phyloP scores from a whole-genome alignment of 192 early-diverging fungal species.

The Entomortierella beljakovae region DNA sequence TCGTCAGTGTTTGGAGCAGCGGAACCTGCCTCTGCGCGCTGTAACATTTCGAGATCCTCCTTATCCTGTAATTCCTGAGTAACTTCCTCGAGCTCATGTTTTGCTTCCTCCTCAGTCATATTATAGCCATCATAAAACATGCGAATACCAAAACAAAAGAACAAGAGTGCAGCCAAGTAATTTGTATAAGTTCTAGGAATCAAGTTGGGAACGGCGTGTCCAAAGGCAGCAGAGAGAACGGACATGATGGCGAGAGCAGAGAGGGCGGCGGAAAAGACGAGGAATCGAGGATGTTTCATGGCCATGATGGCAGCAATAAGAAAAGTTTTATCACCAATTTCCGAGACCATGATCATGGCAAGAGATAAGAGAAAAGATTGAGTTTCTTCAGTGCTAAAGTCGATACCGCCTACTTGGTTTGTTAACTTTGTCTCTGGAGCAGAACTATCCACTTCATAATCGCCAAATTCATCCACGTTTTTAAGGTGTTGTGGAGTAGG shows the following conservation, averaged over 20 bases:
- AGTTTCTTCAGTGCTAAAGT: constrained; percentile 47
- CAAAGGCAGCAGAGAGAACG: constrained; percentile 92
- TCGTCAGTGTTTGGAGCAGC: constrained; percentile 32
- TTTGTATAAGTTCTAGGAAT: constrained; percentile 91
- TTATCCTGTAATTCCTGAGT: constrained; percentile 88
- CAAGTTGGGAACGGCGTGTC: constrained; percentile 88
- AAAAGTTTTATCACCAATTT: constrained; percentile 99
- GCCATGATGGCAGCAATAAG: constrained; percentile 98
- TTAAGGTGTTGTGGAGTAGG: neutral
- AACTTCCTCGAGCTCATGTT: constrained; percentile 93
- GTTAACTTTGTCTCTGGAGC: neutral
- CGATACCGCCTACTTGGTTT: constrained; percentile 12
- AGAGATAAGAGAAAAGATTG: constrained; percentile 71
- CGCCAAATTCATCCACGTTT: constrained; percentile 34
- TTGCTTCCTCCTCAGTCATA: constrained; percentile 90
- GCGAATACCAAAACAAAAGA: constrained; percentile 92
- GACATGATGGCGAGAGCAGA: constrained; percentile 94
- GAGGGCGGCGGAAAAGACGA: constrained; percentile 93
- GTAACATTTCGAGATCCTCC: constrained; percentile 68
- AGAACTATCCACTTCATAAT: constrained; percentile 14
- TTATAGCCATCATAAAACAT: constrained; percentile 86
- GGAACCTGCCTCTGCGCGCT: constrained; percentile 70
- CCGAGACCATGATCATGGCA: constrained; percentile 93
- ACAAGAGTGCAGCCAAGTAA: constrained; percentile 84
- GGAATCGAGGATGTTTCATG: constrained; percentile 92